phyloP scores from a whole-genome alignment of 2,329 filamentous ascomycete species.

The Cercospora sp. region DNA sequence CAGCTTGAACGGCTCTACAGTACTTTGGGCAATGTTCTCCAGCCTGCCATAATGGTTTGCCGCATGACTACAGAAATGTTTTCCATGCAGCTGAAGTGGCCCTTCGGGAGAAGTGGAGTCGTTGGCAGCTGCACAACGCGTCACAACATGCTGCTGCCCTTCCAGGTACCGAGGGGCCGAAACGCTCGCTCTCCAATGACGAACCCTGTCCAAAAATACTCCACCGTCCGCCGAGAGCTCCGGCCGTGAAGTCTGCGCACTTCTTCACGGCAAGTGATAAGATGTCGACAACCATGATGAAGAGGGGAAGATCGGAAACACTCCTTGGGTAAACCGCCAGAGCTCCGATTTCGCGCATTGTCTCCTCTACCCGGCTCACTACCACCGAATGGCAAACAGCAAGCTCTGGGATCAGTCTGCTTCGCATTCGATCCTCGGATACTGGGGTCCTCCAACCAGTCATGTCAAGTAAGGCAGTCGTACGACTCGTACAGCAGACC shows the following conservation, averaged over 20 bases:
- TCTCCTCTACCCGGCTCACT: background rate
- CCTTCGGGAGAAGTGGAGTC: background rate
- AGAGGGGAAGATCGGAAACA: background rate
- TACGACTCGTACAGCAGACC: background rate
- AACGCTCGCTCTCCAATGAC: background rate
- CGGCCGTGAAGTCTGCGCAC: background rate
- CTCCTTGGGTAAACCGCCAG: background rate
- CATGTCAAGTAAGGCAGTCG: slow-evolving; percentile 39
- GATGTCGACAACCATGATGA: background rate
- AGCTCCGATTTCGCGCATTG: background rate
- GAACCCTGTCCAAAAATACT: background rate
- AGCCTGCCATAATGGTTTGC: background rate
- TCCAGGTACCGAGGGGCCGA: background rate
- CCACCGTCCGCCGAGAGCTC: background rate
- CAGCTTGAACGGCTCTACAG: background rate
- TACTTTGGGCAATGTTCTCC: background rate
- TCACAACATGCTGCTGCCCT: background rate
- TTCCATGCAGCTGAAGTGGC: background rate
- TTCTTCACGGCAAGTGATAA: background rate
- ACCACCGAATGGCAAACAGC: background rate
- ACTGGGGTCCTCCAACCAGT: slow-evolving; percentile 15
- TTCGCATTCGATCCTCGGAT: slow-evolving; percentile 6
- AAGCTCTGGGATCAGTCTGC: slow-evolving; percentile 22
- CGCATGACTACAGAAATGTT: background rate
- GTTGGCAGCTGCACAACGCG: background rate